Conservation (phyloP, 2,329 filamentous ascomycete species). For the Aspergillus fischeri region DNA sequence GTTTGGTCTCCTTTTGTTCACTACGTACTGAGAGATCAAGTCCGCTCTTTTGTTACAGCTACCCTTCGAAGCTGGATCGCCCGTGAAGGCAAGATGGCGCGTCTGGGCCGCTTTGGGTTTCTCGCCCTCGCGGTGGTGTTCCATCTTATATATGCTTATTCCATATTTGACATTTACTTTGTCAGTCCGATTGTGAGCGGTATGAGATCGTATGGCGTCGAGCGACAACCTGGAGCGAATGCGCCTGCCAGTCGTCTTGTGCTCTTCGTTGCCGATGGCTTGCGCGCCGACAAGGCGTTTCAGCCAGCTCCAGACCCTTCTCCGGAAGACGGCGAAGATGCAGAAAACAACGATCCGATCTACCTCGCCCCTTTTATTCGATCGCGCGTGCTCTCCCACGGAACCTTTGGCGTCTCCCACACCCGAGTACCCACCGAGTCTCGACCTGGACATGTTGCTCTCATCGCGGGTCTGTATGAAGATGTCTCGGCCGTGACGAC, state of each 20-base stretch:
- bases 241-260: constrained; percentile 87
- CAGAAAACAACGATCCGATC: constrained; percentile 50
- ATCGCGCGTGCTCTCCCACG: constrained; percentile 79
- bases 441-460: constrained; percentile 88
- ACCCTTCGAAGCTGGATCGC: constrained; percentile 3
- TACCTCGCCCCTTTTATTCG: constrained; percentile 88
- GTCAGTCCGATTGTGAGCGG: constrained; percentile 95
- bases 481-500: constrained; percentile 97
- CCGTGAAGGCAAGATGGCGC: constrained; percentile 39
- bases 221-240: constrained; percentile 55
- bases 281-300: constrained; percentile 97
- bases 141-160: constrained; percentile 88
- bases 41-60: background rate
- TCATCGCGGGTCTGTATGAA: constrained; percentile 95
- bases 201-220: constrained; percentile 76
- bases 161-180: constrained; percentile 98
- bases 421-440: constrained; percentile 97
- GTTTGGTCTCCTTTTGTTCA: constrained; percentile 17
- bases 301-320: constrained; percentile 89
- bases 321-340: constrained; percentile 37
- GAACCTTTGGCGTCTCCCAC: constrained; percentile 95
- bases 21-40: background rate
- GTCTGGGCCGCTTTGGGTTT: constrained; percentile 71
- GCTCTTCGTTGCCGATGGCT: constrained; percentile 92
- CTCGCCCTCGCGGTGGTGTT: constrained; percentile 85